Percentiles rank a stretch among this genome's conserved stretches.
Conservation (phyloP, 768 basidiomycete species). For the Tulasnella sp. region DNA sequence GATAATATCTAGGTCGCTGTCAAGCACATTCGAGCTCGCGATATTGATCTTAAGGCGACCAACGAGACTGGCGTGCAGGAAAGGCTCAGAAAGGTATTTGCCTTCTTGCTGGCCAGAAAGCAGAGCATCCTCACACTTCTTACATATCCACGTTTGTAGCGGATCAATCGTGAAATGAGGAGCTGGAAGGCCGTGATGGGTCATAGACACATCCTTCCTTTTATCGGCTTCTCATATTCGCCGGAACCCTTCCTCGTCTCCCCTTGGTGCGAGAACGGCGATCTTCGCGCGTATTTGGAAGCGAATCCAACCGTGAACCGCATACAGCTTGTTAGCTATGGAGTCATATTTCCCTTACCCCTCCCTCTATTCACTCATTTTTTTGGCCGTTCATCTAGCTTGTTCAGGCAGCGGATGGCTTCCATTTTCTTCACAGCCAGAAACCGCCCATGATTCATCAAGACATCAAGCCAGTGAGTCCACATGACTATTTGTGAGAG, state of each 20-base stretch:
- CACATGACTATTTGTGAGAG: no score
- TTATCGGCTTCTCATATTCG: neutral
- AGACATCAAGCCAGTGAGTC: constrained; percentile 3
- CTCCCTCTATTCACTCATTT: neutral
- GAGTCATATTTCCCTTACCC: neutral
- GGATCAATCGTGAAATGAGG: neutral
- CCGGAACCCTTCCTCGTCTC: neutral
- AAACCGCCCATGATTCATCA: constrained; percentile 3
- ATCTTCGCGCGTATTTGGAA: neutral
- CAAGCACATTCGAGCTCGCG: constrained; percentile 4
- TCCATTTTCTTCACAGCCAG: constrained; percentile 1
- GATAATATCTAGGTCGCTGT: constrained; percentile 7
- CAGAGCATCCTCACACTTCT: neutral
- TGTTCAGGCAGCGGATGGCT: neutral
- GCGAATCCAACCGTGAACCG: neutral
- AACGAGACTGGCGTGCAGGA: neutral
- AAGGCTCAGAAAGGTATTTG: neutral
- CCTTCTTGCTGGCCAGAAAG: neutral
- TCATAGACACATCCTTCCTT: constrained; percentile 8
- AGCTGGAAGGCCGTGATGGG: neutral
- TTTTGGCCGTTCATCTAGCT: neutral
- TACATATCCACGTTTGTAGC: neutral
- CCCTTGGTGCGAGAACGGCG: constrained; percentile 6
- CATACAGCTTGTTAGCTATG: neutral
- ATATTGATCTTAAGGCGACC: neutral